Evolutionary conservation across 148 eudicot genomes (phyloP).

Genomic region (Amaranthus palmeri): DNA sequence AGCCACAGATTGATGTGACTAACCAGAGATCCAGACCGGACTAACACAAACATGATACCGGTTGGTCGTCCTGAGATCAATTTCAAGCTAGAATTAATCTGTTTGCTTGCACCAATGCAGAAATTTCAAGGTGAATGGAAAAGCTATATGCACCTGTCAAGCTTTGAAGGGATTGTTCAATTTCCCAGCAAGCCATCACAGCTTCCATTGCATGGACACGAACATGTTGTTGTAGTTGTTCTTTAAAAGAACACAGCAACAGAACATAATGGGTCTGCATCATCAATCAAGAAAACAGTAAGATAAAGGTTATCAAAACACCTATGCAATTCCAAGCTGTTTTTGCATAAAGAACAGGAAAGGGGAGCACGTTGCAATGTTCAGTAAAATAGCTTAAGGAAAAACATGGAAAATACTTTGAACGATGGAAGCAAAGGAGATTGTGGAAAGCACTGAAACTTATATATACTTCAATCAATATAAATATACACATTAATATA

Average conservation of each 20-base stretch:
- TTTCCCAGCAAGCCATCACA: slow-evolving; percentile 99
- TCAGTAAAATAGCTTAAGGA: not conserved
- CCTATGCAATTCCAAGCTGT: not conserved
- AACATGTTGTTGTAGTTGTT: slow-evolving; percentile 87
- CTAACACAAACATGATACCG: slow-evolving; percentile 5
- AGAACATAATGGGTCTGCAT: slow-evolving; percentile 80
- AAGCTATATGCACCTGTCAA: slow-evolving; percentile 53
- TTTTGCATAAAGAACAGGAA: not conserved
- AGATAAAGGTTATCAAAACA: not conserved
- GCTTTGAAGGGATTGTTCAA: slow-evolving; percentile 93
- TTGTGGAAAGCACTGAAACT: not conserved
- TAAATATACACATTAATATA: not conserved
- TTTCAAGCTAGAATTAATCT: slow-evolving; percentile 2
- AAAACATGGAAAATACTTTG: not conserved
- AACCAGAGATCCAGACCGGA: not conserved
- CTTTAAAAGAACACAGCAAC: slow-evolving; percentile 86
- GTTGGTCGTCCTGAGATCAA: not conserved
- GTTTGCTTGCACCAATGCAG: not conserved
- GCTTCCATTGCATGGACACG: slow-evolving; percentile 99
- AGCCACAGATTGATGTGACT: not conserved
- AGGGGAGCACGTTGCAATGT: not conserved
- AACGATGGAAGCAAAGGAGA: not conserved
- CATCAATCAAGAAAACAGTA: slow-evolving; percentile 11
- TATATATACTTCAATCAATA: not conserved
- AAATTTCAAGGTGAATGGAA: not conserved